Evolutionary conservation across 1,139 yeast species (phyloP).

Genomic region (Candida sanyaensis): DNA sequence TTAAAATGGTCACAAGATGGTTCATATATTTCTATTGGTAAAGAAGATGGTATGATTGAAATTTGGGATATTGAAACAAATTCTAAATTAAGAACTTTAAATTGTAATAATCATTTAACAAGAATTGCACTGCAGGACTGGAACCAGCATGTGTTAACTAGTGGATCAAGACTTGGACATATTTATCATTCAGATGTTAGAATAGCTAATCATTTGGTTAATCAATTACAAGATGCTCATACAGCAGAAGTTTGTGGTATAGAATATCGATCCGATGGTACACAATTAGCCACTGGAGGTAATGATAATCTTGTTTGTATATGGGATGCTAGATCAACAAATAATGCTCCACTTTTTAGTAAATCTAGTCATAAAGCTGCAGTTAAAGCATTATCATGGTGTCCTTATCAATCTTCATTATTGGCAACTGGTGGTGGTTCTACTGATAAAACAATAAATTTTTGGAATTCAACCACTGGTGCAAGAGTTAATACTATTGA

Average conservation of each 20-base stretch:
- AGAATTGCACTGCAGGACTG: slow-evolving; percentile 87
- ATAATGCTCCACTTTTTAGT: slow-evolving; percentile 59
- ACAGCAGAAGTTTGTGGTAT: slow-evolving; percentile 93
- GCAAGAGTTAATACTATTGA: slow-evolving; percentile 83
- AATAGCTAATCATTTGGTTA: slow-evolving; percentile 72
- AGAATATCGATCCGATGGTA: slow-evolving; percentile 82
- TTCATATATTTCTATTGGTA: slow-evolving; percentile 81
- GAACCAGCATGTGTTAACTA: slow-evolving; percentile 78
- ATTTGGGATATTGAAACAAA: slow-evolving; percentile 92
- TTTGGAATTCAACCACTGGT: slow-evolving; percentile 95
- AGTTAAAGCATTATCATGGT: slow-evolving; percentile 94
- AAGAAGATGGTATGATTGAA: slow-evolving; percentile 81
- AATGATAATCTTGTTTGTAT: slow-evolving; percentile 91
- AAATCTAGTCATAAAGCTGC: slow-evolving; percentile 90
- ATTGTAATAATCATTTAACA: slow-evolving; percentile 58
- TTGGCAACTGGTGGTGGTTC: slow-evolving; percentile 98
- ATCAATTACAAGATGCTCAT: slow-evolving; percentile 55
- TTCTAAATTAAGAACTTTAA: slow-evolving; percentile 75
- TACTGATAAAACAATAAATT: slow-evolving; percentile 83
- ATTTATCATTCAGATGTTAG: slow-evolving; percentile 94
- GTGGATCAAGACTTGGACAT: slow-evolving; percentile 83
- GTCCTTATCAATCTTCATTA: slow-evolving; percentile 81
- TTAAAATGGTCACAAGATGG: slow-evolving; percentile 94
- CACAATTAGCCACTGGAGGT: slow-evolving; percentile 89
- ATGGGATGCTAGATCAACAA: slow-evolving; percentile 78